Conservation (phyloP, 116 monocot species). For the Thalassia testudinum region DNA sequence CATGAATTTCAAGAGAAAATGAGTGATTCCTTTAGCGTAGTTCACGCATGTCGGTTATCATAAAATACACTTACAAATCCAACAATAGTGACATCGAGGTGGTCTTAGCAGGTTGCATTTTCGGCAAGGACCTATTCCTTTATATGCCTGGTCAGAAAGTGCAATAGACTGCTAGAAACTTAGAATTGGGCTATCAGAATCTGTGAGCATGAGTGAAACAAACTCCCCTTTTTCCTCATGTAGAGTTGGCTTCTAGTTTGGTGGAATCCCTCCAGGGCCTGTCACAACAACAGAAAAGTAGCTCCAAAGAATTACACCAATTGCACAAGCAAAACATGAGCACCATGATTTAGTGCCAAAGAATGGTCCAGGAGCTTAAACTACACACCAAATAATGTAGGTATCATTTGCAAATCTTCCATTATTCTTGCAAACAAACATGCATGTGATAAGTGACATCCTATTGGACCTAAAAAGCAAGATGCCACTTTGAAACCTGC, state of each 20-base stretch:
- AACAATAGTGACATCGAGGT: slow-evolving; percentile 94
- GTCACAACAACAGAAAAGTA: slow-evolving; percentile 90
- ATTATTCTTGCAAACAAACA: too few species aligned
- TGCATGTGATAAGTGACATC: too few species aligned
- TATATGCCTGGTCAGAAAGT: slow-evolving; percentile 22
- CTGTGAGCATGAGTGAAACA: slow-evolving; percentile 37
- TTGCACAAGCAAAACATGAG: slow-evolving; percentile 29
- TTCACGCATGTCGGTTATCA: background rate
- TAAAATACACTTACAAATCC: slow-evolving; percentile 59
- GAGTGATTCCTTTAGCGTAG: background rate
- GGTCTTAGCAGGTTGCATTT: slow-evolving; percentile 95
- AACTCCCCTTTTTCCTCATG: slow-evolving; percentile 74
- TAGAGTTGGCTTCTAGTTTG: slow-evolving; percentile 57
- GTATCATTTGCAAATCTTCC: too few species aligned
- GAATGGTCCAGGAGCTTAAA: too few species aligned
- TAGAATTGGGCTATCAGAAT: slow-evolving; percentile 26
- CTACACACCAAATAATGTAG: too few species aligned
- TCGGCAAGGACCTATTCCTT: slow-evolving; percentile 52
- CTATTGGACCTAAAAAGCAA: too few species aligned
- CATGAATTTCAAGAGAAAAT: background rate
- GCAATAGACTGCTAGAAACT: slow-evolving; percentile 27
- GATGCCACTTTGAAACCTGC: too few species aligned
- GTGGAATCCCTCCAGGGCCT: slow-evolving; percentile 72
- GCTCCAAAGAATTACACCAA: slow-evolving; percentile 81
- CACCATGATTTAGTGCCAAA: too few species aligned